Evolutionary conservation across 495 filamentous ascomycete species (phyloP).

Genomic region (Chaetomium cochliodes): DNA sequence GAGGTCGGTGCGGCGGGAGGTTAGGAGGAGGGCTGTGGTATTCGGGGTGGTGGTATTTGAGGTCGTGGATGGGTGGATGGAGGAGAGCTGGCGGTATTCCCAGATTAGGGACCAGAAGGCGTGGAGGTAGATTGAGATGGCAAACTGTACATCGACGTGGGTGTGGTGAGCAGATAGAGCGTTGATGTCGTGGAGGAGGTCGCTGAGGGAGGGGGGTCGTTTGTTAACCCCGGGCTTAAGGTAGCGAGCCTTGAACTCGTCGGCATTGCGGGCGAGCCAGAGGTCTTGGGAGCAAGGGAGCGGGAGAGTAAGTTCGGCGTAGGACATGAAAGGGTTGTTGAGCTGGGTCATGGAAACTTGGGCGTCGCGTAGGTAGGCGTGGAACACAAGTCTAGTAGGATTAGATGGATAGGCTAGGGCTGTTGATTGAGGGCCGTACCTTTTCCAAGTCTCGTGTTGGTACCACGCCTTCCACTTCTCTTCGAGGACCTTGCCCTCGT

Average conservation of each 20-base stretch:
- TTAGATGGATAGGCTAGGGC: neutral
- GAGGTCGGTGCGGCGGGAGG: slow-evolving; percentile 31
- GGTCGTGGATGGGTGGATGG: slow-evolving; percentile 36
- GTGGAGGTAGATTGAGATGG: slow-evolving; percentile 54
- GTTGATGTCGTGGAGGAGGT: slow-evolving; percentile 54
- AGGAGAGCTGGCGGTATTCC: slow-evolving; percentile 58
- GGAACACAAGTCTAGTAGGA: slow-evolving; percentile 52
- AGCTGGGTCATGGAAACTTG: slow-evolving; percentile 59
- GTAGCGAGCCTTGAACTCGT: slow-evolving; percentile 57
- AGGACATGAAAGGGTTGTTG: slow-evolving; percentile 58
- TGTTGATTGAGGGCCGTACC: slow-evolving; percentile 29
- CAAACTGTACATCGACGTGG: slow-evolving; percentile 51
- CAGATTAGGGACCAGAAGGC: slow-evolving; percentile 58
- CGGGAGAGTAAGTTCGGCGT: slow-evolving; percentile 60
- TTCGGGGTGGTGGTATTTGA: slow-evolving; percentile 38
- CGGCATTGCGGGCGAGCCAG: slow-evolving; percentile 57
- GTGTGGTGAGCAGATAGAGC: slow-evolving; percentile 41
- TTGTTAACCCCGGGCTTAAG: slow-evolving; percentile 34
- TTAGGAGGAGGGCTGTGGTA: slow-evolving; percentile 34
- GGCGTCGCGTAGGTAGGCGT: slow-evolving; percentile 57
- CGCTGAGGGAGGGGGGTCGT: slow-evolving; percentile 49
- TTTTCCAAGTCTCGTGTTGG: slow-evolving; percentile 55
- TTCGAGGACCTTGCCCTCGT: slow-evolving; percentile 50
- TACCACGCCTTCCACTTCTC: slow-evolving; percentile 61
- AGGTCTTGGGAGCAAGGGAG: slow-evolving; percentile 54